Evolutionary conservation across 768 basidiomycete species (phyloP).

Genomic region (Hygrophorus russula): DNA sequence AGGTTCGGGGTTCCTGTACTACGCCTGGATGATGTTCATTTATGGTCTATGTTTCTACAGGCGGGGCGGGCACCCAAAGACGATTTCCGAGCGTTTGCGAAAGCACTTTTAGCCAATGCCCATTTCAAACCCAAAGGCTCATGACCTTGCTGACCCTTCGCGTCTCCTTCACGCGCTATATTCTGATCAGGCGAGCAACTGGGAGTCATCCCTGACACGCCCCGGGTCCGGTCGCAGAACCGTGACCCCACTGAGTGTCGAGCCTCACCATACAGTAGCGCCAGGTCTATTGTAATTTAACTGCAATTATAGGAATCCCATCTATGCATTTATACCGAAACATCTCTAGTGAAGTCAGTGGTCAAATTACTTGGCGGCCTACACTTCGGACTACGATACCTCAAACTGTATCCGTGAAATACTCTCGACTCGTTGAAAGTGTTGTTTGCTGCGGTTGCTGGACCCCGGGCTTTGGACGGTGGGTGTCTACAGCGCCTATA

Average conservation of each 20-base stretch:
- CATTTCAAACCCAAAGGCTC: slow-evolving; percentile 13
- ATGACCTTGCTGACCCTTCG: neutral
- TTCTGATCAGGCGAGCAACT: too few species aligned
- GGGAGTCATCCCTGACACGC: too few species aligned
- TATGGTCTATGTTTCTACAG: slow-evolving; percentile 13
- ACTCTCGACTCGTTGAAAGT: slow-evolving; percentile 30
- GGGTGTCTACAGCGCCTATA: slow-evolving; percentile 90
- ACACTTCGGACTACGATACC: too few species aligned
- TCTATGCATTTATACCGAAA: too few species aligned
- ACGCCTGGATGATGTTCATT: neutral
- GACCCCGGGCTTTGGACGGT: slow-evolving; percentile 54
- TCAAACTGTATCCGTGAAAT: slow-evolving; percentile 16
- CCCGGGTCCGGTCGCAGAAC: too few species aligned
- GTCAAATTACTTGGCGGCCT: too few species aligned
- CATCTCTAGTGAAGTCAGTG: too few species aligned
- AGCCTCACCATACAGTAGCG: too few species aligned
- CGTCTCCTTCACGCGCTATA: neutral
- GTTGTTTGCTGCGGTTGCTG: slow-evolving; percentile 17
- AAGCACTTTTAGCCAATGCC: slow-evolving; percentile 28
- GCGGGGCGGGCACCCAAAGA: slow-evolving; percentile 36
- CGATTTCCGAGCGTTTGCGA: slow-evolving; percentile 44
- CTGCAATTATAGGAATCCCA: too few species aligned
- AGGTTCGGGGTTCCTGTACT: slow-evolving; percentile 24
- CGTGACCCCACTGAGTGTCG: too few species aligned
- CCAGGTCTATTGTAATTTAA: too few species aligned